Evolutionary conservation across 352 stramenopile species (phyloP), one percentile per base, ranked within the genome.

Genomic region (Thalassiosira livingstoniorum): DNA sequence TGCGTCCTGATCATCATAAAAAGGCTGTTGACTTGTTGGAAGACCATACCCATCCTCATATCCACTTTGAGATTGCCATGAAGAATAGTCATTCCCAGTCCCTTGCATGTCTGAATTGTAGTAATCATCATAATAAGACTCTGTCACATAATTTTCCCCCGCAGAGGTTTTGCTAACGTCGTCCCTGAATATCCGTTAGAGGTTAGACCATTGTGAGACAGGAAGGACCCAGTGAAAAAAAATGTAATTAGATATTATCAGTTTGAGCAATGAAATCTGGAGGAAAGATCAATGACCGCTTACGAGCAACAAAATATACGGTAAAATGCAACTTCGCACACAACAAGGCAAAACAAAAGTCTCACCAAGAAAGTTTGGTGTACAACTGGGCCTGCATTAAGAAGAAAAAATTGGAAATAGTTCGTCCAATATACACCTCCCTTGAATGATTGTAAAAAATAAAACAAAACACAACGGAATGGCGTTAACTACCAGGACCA

Each of bases 321-420:
- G n/a, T n/a, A n/a, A n/a, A n/a, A n/a, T n/a, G n/a, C n/a, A n/a
- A n/a, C n/a, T n/a, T n/a, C n/a, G n/a, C n/a, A n/a, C n/a, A n/a
- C 63, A 15, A 58, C 18, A 1, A 71, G 25, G 3, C 4, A 37
- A 2, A 75, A 2, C 27, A 77, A 63, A 43, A 61, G 21, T 75
- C 76, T 83, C 61, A 78, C 90, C 90, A 94, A 51, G 74, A 86
- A 21, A 94, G 55, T 70, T 86, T 83, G 11, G 90, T 94, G 60
- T 90, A 93, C n/a, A 89, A 53, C 70, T 94, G 86, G 45, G 71
- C 80, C 68, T 93, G 87, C 54, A 93, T 66, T n/a, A 94, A 70
- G 70, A 93, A 94, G 51, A 94, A 91, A 21, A 94, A 78, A 42
- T 89, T 92, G 37, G 89, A 85, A 43, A 94, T 79, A 21, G 82